A percentile compares a stretch with the other conserved stretches of the same genome.
Conservation (phyloP, 1,139 yeast genomes). For the Waltiozyma sp. region DNA sequence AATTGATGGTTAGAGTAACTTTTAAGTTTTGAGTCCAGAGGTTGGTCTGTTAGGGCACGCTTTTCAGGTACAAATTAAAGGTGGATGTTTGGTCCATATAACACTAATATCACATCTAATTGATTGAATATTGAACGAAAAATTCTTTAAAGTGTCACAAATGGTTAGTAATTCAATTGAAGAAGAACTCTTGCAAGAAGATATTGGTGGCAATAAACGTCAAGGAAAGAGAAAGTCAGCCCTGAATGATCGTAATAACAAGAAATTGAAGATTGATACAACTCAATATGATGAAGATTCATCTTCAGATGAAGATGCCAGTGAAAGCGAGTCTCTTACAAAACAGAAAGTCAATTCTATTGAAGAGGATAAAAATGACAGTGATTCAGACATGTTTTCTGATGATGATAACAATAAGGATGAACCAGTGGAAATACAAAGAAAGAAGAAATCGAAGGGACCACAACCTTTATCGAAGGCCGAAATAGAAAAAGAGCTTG, state of each 20-base stretch:
- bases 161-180: not conserved
- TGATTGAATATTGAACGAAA: too few relatives aligned
- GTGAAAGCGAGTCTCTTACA: constrained; percentile 1
- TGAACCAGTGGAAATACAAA: not conserved
- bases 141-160: not conserved
- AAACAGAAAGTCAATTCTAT: not conserved
- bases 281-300: constrained; percentile 14
- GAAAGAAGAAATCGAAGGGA: constrained; percentile 3
- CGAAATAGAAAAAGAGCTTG: constrained; percentile 9
- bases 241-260: not conserved
- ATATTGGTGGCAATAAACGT: not conserved
- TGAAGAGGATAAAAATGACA: constrained; percentile 5
- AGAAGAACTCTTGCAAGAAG: not conserved
- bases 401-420: constrained; percentile 12
- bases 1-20: too few relatives aligned
- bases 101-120: too few relatives aligned
- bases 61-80: too few relatives aligned
- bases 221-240: not conserved
- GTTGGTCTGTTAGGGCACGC: too few relatives aligned
- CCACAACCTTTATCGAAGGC: constrained; percentile 6
- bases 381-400: constrained; percentile 15
- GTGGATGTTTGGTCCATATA: too few relatives aligned
- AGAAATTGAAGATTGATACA: constrained; percentile 4
- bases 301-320: not conserved
- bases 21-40: too few relatives aligned